These are phyloP conservation scores for Lepidopterella palustris DNA, from an alignment of 495 filamentous ascomycete species.

Conservation along the genomic window DNA sequence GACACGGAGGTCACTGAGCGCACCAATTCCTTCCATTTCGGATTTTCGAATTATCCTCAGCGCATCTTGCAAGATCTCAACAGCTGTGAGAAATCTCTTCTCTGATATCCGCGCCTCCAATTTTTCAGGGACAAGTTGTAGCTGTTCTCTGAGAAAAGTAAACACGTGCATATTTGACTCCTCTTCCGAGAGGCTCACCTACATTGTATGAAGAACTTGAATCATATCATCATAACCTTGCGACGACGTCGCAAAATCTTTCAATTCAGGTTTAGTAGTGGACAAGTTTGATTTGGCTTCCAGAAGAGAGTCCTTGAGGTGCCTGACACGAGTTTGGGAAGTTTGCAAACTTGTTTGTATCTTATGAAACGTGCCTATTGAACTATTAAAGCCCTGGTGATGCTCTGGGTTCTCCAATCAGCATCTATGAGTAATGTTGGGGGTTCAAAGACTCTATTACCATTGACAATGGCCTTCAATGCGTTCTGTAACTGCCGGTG, in stretches of 20 bases:
- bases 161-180: constrained; percentile 13
- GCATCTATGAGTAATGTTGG: background rate
- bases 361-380: constrained; percentile 97
- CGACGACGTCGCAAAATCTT: constrained; percentile 74
- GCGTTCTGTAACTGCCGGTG: constrained; percentile 82
- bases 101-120: constrained; percentile 91
- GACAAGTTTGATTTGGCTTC: constrained; percentile 75
- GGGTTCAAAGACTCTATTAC: background rate
- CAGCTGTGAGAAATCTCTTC: constrained; percentile 87
- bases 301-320: constrained; percentile 74
- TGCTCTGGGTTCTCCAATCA: constrained; percentile 59
- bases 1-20: constrained; percentile 73
- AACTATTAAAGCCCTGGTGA: constrained; percentile 98
- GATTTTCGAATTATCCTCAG: constrained; percentile 73
- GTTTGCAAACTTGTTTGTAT: constrained; percentile 89
- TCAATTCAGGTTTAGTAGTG: constrained; percentile 84
- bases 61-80: constrained; percentile 84
- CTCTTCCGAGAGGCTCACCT: background rate
- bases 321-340: constrained; percentile 78
- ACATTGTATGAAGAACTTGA: constrained; percentile 69
- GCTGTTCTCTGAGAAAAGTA: constrained; percentile 49
- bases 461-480: constrained; percentile 88
- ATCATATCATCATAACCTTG: constrained; percentile 89
- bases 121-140: constrained; percentile 86
- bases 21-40: constrained; percentile 87